A percentile compares a stretch with the other conserved stretches of the same genome.
phyloP scores from a whole-genome alignment of 129 eudicot species.

The Saposhnikovia divaricata region DNA sequence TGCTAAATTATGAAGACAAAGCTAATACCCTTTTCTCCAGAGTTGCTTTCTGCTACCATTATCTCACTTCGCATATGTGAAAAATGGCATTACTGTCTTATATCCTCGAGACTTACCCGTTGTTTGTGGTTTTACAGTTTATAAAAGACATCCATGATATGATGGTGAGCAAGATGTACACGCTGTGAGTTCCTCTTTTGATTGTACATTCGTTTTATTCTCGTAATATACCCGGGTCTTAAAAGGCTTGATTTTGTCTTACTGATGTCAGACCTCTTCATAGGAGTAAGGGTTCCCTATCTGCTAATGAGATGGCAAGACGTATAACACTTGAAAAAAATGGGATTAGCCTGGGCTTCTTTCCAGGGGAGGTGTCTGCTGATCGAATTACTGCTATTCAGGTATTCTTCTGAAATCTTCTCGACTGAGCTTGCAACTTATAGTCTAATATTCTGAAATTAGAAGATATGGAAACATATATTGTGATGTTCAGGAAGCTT shows the following conservation, averaged over 20 bases:
- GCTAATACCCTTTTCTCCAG: background rate
- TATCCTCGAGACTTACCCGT: background rate
- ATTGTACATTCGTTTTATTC: background rate
- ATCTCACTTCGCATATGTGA: background rate
- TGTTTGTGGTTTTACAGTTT: constrained; percentile 33
- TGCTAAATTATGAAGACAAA: constrained; percentile 8
- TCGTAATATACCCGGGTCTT: background rate
- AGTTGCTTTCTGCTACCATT: constrained; percentile 1
- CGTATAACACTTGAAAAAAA: constrained; percentile 83
- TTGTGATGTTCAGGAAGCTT: constrained; percentile 65
- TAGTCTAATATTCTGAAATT: constrained; percentile 5
- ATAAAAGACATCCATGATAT: constrained; percentile 75
- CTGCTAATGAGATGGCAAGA: constrained; percentile 36
- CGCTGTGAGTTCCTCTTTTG: constrained; percentile 49
- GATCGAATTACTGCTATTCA: constrained; percentile 82
- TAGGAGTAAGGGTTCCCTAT: constrained; percentile 48
- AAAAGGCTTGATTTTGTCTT: constrained; percentile 4
- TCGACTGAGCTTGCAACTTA: background rate
- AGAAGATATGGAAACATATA: constrained; percentile 5
- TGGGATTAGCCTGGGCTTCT: constrained; percentile 64
- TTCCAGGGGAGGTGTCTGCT: constrained; percentile 68
- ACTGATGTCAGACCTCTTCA: constrained; percentile 21
- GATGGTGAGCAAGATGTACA: constrained; percentile 89
- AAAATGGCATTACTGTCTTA: background rate
- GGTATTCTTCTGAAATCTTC: constrained; percentile 33